Base-by-base conservation (phyloP, 1,284 basidiomycete species). In the Anthracocystis walkeri region DNA sequence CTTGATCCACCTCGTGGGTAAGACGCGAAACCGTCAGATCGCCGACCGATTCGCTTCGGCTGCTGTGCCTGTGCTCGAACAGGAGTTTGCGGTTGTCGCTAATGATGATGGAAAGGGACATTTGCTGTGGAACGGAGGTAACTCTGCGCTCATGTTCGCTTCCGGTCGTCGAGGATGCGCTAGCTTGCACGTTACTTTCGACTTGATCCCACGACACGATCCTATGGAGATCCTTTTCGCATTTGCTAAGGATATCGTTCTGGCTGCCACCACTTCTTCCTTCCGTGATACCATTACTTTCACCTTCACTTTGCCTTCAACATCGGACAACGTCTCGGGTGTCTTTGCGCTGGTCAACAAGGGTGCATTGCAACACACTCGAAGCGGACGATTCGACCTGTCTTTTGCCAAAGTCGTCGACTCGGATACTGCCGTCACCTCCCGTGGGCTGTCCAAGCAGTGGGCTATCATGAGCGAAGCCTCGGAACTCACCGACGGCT, bases 301-400 rank as follows among this genome's bases (percentile, higher is more conserved):
- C 35, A 76, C 73, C 20, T 80, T 84, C 64, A 66, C 67, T 14
- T 56, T 84, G 42, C 81, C 83, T 10, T 56, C 59, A 4, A 62
- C 63, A 7, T 12, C 67, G 25, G 75, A 76, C 58, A 77, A 78
- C 50, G 44, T 76, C 33, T 60, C 60, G 20, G 82, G 82, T 20
- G 72, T 82, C 21, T 85, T 84, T 70, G 80, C 80, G 4, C 49
- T 85, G 6, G 77, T 82, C 55, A 70, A 80, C 76, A 84, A 84
- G 75, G 58, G 53, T 16, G 72, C 56, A 4, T 63, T 85, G 20
- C 79, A 74, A 38, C 38, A 56, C 41, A 77, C 74, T 29, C 79
- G 79, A 29, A 56, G 52, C 20, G 77, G 71, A 11, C 77, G 83
- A 44, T 85, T 76, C 60, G 83, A 85, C 49, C 69, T 85, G 29